Evolutionary conservation across 768 basidiomycete species (phyloP).

Genomic region (Chalciporus piperatus): DNA sequence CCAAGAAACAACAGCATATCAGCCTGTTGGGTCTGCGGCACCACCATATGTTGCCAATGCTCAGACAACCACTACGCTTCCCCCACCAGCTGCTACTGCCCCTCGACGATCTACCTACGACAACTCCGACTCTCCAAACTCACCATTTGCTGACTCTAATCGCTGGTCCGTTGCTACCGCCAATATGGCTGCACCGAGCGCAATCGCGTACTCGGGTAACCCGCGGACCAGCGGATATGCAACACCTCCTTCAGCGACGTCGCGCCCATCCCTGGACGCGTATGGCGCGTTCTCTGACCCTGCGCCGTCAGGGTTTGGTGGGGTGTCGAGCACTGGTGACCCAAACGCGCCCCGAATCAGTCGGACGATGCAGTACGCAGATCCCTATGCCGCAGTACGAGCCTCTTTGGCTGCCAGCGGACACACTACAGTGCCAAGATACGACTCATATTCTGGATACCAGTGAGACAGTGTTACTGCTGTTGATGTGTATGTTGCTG

Average conservation of each 20-base stretch:
- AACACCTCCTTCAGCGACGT: slow-evolving; percentile 33
- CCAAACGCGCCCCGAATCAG: slow-evolving; percentile 55
- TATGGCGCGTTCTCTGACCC: slow-evolving; percentile 93
- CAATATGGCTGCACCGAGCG: slow-evolving; percentile 23
- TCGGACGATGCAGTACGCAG: slow-evolving; percentile 91
- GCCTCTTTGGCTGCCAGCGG: slow-evolving; percentile 44
- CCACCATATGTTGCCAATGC: slow-evolving; percentile 33
- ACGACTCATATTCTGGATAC: slow-evolving; percentile 54
- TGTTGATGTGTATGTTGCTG: background rate
- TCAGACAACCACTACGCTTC: slow-evolving; percentile 15
- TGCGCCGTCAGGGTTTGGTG: slow-evolving; percentile 70
- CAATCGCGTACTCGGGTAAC: slow-evolving; percentile 23
- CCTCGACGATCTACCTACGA: slow-evolving; percentile 27
- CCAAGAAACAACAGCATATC: slow-evolving; percentile 48
- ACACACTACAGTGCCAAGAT: slow-evolving; percentile 44
- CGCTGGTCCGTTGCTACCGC: slow-evolving; percentile 40
- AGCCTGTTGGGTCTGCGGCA: slow-evolving; percentile 35
- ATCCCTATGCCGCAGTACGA: slow-evolving; percentile 82
- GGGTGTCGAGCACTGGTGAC: slow-evolving; percentile 33
- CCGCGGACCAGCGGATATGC: slow-evolving; percentile 25
- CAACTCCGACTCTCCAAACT: slow-evolving; percentile 21
- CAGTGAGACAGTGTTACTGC: slow-evolving; percentile 28
- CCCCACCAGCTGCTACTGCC: slow-evolving; percentile 6
- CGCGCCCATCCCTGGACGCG: slow-evolving; percentile 75
- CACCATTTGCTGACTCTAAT: slow-evolving; percentile 54